phyloP scores from a whole-genome alignment of 202 grass and related monocot genomes.

The Hordeum pubiflorum region DNA sequence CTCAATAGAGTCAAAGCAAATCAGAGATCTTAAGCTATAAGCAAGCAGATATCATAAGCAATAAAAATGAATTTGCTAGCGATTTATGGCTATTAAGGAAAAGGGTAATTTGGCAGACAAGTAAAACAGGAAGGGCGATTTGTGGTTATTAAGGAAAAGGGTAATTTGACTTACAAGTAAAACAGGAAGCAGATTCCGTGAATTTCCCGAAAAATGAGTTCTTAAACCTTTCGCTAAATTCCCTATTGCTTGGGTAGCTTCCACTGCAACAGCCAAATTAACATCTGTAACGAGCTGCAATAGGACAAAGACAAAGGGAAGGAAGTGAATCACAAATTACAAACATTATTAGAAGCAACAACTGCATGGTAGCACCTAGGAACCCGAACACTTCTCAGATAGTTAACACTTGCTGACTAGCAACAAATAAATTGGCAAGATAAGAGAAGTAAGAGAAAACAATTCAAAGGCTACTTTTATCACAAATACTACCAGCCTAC shows the following conservation, averaged over 20 bases:
- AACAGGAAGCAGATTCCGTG: slow-evolving; percentile 74
- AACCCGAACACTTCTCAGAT: not conserved
- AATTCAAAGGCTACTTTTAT: not conserved
- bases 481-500: not conserved
- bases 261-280: slow-evolving; percentile 93
- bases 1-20: not conserved
- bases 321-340: slow-evolving; percentile 14
- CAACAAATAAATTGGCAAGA: slow-evolving; percentile 1
- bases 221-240: slow-evolving; percentile 91
- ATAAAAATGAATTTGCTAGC: not conserved
- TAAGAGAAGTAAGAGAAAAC: not conserved
- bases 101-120: slow-evolving; percentile 49
- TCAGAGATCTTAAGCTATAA: not conserved
- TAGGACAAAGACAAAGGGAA: not conserved
- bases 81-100: not conserved
- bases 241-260: slow-evolving; percentile 87
- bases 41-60: slow-evolving; percentile 13
- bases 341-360: not conserved
- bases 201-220: slow-evolving; percentile 76
- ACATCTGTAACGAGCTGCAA: slow-evolving; percentile 90
- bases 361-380: not conserved
- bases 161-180: slow-evolving; percentile 70
- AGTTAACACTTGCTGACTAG: not conserved
- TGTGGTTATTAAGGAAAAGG: not conserved
- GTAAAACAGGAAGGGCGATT: slow-evolving; percentile 49